Evolutionary conservation across 805 yeast species (phyloP).

Genomic region (Starmerella sirachaensis): DNA sequence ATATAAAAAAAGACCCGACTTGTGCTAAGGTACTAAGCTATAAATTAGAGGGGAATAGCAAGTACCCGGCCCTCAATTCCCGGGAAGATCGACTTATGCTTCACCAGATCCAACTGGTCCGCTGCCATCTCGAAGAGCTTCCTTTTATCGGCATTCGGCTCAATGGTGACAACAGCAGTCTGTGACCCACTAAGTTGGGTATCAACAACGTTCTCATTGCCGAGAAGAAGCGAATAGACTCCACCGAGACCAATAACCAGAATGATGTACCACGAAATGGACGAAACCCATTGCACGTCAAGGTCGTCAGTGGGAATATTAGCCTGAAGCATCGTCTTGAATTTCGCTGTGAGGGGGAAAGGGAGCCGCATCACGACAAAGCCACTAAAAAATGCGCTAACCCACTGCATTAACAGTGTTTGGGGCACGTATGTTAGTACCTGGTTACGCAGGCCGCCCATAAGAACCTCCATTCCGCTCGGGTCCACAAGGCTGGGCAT

Average conservation of each 20-base stretch:
- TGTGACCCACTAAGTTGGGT: constrained; percentile 21
- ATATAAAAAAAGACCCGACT: too few species aligned
- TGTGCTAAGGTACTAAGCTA: too few species aligned
- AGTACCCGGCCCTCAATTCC: constrained; percentile 47
- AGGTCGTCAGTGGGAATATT: constrained; percentile 76
- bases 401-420: constrained; percentile 92
- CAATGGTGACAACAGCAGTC: constrained; percentile 15
- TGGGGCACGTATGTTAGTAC: constrained; percentile 81
- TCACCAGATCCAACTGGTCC: constrained; percentile 55
- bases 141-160: constrained; percentile 34
- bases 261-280: constrained; percentile 92
- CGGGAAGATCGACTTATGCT: constrained; percentile 44
- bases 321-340: constrained; percentile 83
- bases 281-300: constrained; percentile 83
- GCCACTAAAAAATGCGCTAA: constrained; percentile 83
- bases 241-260: constrained; percentile 74
- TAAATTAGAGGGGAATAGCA: constrained; percentile 7
- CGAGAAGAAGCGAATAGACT: constrained; percentile 58
- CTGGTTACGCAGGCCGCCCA: constrained; percentile 68
- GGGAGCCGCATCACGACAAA: constrained; percentile 80
- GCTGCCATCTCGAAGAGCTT: constrained; percentile 58
- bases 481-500: constrained; percentile 45
- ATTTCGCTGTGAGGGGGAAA: constrained; percentile 77
- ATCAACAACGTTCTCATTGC: constrained; percentile 29
- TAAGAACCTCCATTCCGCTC: constrained; percentile 54